Percentiles rank a stretch among this genome's conserved stretches.
phyloP scores from a whole-genome alignment of 495 filamentous ascomycete species.

The Chaetomium cochliodes region DNA sequence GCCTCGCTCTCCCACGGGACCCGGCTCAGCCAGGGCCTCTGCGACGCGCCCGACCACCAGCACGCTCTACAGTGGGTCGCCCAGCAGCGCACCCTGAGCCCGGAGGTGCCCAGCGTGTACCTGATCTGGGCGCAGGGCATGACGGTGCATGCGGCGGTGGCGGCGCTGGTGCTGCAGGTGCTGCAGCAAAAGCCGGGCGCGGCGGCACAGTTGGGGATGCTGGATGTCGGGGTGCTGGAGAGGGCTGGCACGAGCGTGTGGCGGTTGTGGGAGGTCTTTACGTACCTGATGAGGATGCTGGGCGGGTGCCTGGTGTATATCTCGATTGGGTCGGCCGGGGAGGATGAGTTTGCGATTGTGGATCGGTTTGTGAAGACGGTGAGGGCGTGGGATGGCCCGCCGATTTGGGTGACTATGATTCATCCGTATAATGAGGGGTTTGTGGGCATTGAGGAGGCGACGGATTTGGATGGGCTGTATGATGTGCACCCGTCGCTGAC shows the following conservation, averaged over 20 bases:
- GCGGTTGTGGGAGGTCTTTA: slow-evolving; percentile 19
- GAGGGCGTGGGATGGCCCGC: slow-evolving; percentile 19
- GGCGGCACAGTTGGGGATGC: background rate
- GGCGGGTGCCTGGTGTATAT: slow-evolving; percentile 24
- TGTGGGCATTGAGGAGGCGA: slow-evolving; percentile 8
- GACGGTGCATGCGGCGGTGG: slow-evolving; percentile 26
- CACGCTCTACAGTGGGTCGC: slow-evolving; percentile 26
- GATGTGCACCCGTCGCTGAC: slow-evolving; percentile 28
- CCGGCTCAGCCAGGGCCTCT: slow-evolving; percentile 19
- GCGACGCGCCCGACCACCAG: slow-evolving; percentile 28
- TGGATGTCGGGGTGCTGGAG: slow-evolving; percentile 15
- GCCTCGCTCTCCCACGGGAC: background rate
- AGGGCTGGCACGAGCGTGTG: slow-evolving; percentile 12
- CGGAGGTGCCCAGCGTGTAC: slow-evolving; percentile 15
- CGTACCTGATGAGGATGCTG: slow-evolving; percentile 9
- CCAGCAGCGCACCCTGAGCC: slow-evolving; percentile 9
- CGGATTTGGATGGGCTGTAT: slow-evolving; percentile 25
- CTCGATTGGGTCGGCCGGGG: slow-evolving; percentile 21
- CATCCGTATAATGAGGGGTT: slow-evolving; percentile 27
- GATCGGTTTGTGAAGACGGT: slow-evolving; percentile 18
- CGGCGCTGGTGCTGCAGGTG: slow-evolving; percentile 23
- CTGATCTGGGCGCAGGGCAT: slow-evolving; percentile 27
- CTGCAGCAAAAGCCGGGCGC: slow-evolving; percentile 22
- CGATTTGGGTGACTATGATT: slow-evolving; percentile 24
- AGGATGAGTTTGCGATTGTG: slow-evolving; percentile 27